These are phyloP conservation scores for Phialophora tarda DNA, from an alignment of 2,329 filamentous ascomycete species.

Conservation along the genomic window DNA sequence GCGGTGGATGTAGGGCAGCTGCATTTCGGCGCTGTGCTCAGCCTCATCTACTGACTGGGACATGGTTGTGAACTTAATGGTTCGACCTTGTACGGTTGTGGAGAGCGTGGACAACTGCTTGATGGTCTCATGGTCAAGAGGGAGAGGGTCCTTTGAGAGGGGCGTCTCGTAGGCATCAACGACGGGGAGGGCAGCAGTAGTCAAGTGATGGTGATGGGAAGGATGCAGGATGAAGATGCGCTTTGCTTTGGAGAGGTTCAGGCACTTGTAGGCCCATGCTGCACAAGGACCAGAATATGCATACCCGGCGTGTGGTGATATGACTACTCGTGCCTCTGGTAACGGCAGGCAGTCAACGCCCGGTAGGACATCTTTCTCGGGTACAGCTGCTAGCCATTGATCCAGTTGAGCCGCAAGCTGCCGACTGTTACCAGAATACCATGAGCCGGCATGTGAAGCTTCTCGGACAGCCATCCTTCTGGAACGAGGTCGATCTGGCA, in stretches of 20 bases:
- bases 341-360: conserved; percentile 71
- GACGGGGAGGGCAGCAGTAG: conserved; percentile 75
- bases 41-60: conserved; percentile 69
- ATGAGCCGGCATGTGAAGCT: conserved; percentile 81
- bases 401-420: conserved; percentile 74
- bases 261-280: conserved; percentile 89
- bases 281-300: conserved; percentile 88
- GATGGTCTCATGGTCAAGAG: conserved; percentile 53
- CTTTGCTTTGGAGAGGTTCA: conserved; percentile 83
- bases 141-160: conserved; percentile 51
- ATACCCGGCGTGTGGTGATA: conserved; percentile 95
- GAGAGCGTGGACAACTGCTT: conserved; percentile 44
- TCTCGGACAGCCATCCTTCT: conserved; percentile 52
- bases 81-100: conserved; percentile 38
- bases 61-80: conserved; percentile 60
- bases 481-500: background rate
- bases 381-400: conserved; percentile 73
- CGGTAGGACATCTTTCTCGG: conserved; percentile 61
- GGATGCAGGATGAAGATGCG: conserved; percentile 91
- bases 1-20: conserved; percentile 90
- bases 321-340: conserved; percentile 77
- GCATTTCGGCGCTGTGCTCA: conserved; percentile 97
- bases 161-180: conserved; percentile 62
- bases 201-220: conserved; percentile 84
- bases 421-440: conserved; percentile 72